Percentiles rank a stretch among this genome's conserved stretches.
phyloP scores from a whole-genome alignment of 306 rosid genomes.

The Malus sieversii region DNA sequence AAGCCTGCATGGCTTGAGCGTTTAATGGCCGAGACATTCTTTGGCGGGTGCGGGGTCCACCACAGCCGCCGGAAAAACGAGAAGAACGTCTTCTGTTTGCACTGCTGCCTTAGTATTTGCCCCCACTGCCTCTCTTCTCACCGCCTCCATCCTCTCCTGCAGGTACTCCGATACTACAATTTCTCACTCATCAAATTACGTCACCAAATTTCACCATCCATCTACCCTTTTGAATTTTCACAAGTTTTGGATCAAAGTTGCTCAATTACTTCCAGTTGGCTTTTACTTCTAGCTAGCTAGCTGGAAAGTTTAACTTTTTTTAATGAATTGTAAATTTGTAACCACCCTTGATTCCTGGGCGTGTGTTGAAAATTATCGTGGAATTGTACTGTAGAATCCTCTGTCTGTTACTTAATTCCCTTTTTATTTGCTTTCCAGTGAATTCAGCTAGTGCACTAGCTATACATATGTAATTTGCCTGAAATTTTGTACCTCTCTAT shows the following conservation, averaged over 20 bases:
- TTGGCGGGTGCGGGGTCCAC: constrained; percentile 88
- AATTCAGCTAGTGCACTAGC: background rate
- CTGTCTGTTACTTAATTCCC: background rate
- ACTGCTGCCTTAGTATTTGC: constrained; percentile 88
- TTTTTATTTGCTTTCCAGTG: background rate
- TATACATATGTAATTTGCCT: background rate
- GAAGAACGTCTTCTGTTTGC: constrained; percentile 86
- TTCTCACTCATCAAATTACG: background rate
- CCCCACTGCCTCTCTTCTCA: constrained; percentile 86
- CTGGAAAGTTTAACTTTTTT: background rate
- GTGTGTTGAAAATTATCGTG: background rate
- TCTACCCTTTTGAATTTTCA: background rate
- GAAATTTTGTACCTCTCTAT: background rate
- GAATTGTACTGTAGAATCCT: background rate
- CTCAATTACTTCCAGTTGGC: background rate
- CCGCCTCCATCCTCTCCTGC: constrained; percentile 79
- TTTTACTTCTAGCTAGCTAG: background rate
- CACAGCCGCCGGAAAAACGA: constrained; percentile 78
- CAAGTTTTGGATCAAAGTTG: background rate
- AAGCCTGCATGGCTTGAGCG: constrained; percentile 93
- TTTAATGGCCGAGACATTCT: constrained; percentile 79
- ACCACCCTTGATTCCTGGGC: background rate
- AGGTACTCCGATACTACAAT: constrained; percentile 35
- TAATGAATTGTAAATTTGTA: too few relatives aligned
- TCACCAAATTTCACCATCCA: background rate